These are phyloP conservation scores for Sapria himalayana DNA, from an alignment of 345 rosid genomes.

Conservation along the genomic window DNA sequence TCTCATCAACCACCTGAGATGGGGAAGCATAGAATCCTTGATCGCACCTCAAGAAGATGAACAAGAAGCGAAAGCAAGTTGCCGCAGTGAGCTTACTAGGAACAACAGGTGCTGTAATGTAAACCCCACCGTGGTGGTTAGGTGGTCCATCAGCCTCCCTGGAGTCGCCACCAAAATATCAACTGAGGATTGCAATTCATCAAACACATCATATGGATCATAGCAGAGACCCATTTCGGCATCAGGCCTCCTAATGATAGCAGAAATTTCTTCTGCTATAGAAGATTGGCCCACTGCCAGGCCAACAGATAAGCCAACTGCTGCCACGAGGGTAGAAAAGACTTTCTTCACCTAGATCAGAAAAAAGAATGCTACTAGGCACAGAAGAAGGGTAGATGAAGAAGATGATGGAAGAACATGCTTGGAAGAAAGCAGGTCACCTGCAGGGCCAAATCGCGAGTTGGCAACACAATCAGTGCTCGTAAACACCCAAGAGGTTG, in stretches of 20 bases:
- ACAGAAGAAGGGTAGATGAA: neutral
- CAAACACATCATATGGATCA: conserved; percentile 39
- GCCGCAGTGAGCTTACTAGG: conserved; percentile 87
- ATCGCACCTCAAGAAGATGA: too few species aligned
- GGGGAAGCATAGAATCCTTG: too few species aligned
- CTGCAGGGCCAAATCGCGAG: conserved; percentile 93
- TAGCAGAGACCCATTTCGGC: conserved; percentile 73
- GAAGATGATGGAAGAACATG: neutral
- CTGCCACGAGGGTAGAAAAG: conserved; percentile 72
- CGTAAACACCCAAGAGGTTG: conserved; percentile 55
- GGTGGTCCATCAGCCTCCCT: conserved; percentile 97
- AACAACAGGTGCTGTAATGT: conserved; percentile 83
- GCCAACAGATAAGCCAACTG: conserved; percentile 85
- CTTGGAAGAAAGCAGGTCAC: conserved; percentile 10
- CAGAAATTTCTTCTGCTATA: conserved; percentile 60
- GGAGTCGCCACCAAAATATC: conserved; percentile 95
- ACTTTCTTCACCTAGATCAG: conserved; percentile 61
- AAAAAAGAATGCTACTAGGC: conserved; percentile 4
- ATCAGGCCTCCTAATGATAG: conserved; percentile 49
- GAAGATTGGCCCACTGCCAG: conserved; percentile 93
- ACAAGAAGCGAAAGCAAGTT: too few species aligned
- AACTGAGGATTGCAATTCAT: conserved; percentile 41
- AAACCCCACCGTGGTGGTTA: conserved; percentile 64
- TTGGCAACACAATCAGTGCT: conserved; percentile 79
- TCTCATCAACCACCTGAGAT: conserved; percentile 87